phyloP scores from a whole-genome alignment of 257 asterid genomes.

The Solanum medicagineum region DNA sequence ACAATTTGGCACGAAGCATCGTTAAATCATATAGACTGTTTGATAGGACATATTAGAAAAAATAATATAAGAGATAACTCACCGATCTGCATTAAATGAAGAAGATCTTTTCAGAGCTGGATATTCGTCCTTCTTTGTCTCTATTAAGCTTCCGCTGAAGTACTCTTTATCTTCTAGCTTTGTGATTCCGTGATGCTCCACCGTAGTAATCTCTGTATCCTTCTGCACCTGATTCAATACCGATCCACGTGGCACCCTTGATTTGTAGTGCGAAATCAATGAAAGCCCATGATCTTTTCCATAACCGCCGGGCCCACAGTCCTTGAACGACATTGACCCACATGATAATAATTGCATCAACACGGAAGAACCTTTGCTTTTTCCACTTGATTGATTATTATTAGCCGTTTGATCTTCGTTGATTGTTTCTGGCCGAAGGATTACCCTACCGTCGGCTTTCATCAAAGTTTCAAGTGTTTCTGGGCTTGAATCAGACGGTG shows the following conservation, averaged over 20 bases:
- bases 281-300: slow-evolving; percentile 12
- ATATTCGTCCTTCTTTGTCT: slow-evolving; percentile 45
- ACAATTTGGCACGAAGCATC: background rate
- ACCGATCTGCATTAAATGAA: slow-evolving; percentile 71
- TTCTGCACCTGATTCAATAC: background rate
- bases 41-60: background rate
- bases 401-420: slow-evolving; percentile 10
- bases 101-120: slow-evolving; percentile 56
- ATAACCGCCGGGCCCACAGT: slow-evolving; percentile 35
- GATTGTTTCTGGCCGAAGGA: slow-evolving; percentile 11
- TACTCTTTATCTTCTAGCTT: slow-evolving; percentile 60
- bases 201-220: background rate
- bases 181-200: background rate
- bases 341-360: slow-evolving; percentile 52
- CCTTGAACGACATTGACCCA: slow-evolving; percentile 47
- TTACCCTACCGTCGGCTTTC: slow-evolving; percentile 46
- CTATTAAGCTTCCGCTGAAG: slow-evolving; percentile 61
- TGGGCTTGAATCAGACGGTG: slow-evolving; percentile 82
- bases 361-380: slow-evolving; percentile 26
- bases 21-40: background rate
- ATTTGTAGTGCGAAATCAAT: slow-evolving; percentile 32
- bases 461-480: slow-evolving; percentile 63
- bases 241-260: slow-evolving; percentile 24
- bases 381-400: background rate
- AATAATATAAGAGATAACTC: background rate